Evolutionary conservation across 805 yeast species (phyloP).

Genomic region (Saturnispora sanitii): DNA sequence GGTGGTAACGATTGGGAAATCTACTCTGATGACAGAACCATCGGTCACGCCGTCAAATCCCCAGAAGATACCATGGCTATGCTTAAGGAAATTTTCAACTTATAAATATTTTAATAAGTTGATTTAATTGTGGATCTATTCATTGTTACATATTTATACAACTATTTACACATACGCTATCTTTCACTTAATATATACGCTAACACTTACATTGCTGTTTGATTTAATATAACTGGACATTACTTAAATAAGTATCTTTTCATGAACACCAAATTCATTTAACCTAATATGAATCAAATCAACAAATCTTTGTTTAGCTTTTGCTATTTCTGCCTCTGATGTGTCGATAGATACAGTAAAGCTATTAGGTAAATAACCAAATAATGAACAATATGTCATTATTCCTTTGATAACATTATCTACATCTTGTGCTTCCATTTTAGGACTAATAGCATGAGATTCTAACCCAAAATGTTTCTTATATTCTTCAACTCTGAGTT

Average conservation of each 20-base stretch:
- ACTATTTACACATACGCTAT: not conserved
- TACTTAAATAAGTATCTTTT: too few relatives aligned
- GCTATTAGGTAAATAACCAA: conserved; percentile 1
- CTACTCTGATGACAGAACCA: conserved; percentile 82
- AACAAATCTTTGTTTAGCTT: not conserved
- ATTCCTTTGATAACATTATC: conserved; percentile 1
- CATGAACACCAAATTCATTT: not conserved
- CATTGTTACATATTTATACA: not conserved
- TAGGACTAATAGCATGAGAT: not conserved
- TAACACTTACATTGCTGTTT: not conserved
- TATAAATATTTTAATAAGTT: conserved; percentile 23
- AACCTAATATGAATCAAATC: not conserved
- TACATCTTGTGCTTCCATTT: not conserved
- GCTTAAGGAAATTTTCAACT: conserved; percentile 70
- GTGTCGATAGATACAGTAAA: not conserved
- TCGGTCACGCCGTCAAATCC: conserved; percentile 84
- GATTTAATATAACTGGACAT: too few relatives aligned
- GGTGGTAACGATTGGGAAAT: conserved; percentile 99
- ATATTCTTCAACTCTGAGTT: not conserved
- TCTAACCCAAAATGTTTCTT: conserved; percentile 4
- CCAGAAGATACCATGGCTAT: conserved; percentile 86
- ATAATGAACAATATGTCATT: conserved; percentile 1
- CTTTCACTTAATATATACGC: not conserved
- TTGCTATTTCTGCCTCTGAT: conserved; percentile 1
- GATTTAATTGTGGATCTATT: not conserved